Evolutionary conservation across 768 basidiomycete genomes (phyloP).

Genomic region (Rubroboletus pulcherrimus): DNA sequence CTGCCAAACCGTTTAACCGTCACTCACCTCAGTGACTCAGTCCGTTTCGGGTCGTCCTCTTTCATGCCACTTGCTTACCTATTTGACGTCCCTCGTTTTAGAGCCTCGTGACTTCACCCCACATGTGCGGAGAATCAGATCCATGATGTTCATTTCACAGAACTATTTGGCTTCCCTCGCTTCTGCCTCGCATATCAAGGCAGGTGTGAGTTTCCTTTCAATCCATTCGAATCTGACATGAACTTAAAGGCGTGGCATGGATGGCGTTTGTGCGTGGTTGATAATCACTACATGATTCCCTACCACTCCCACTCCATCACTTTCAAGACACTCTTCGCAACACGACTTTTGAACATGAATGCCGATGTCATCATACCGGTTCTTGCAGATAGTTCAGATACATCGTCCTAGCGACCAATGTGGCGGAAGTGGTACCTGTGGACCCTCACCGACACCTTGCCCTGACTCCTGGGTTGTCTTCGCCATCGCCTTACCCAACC

Average conservation of each 20-base stretch:
- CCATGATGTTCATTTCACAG: constrained; percentile 18
- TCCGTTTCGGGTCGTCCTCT: constrained; percentile 2
- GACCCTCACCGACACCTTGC: not conserved
- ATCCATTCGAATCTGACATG: constrained; percentile 7
- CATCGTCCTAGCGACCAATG: not conserved
- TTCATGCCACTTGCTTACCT: constrained; percentile 11
- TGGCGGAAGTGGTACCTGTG: not conserved
- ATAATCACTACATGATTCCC: constrained; percentile 12
- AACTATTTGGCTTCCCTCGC: constrained; percentile 15
- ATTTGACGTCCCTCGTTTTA: constrained; percentile 14
- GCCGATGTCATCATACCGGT: not conserved
- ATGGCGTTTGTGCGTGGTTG: constrained; percentile 23
- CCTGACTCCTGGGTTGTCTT: constrained; percentile 18
- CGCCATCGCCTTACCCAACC: constrained; percentile 9
- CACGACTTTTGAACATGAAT: not conserved
- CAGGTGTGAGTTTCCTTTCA: constrained; percentile 14
- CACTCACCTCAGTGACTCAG: not conserved
- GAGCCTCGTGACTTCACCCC: constrained; percentile 25
- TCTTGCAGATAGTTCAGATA: not conserved
- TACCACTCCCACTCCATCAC: constrained; percentile 1
- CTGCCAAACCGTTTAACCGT: constrained; percentile 4
- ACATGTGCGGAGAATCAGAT: constrained; percentile 29
- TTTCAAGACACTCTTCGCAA: not conserved
- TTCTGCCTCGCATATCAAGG: constrained; percentile 26
- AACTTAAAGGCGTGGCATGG: constrained; percentile 3